Evolutionary conservation across 352 stramenopile genomes (phyloP).

Genomic region (Thalassiosira hispida): DNA sequence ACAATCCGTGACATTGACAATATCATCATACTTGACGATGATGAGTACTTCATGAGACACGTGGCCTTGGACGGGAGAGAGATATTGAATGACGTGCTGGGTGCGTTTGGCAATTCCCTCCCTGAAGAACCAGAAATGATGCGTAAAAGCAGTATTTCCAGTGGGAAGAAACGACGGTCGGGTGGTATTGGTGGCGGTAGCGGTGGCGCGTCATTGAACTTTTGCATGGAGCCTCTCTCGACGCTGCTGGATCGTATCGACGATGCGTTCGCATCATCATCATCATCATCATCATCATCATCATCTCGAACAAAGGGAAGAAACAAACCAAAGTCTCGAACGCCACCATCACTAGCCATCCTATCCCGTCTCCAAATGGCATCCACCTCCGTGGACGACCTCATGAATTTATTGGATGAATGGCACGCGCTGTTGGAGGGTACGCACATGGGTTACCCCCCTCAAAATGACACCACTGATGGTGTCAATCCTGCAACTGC

Average conservation of each 20-base stretch:
- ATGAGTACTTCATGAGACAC: background rate
- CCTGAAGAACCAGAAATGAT: too few species aligned
- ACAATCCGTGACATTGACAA: background rate
- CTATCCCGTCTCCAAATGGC: slow-evolving; percentile 42
- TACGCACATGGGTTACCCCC: background rate
- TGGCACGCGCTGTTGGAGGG: slow-evolving; percentile 37
- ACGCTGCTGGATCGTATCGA: slow-evolving; percentile 26
- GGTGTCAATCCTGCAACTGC: background rate
- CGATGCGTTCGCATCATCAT: slow-evolving; percentile 3
- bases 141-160: background rate
- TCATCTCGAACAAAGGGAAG: background rate
- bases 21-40: background rate
- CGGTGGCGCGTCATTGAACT: background rate
- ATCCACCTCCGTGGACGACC: slow-evolving; percentile 64
- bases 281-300: background rate
- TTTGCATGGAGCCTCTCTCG: slow-evolving; percentile 17
- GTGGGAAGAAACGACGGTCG: background rate
- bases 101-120: background rate
- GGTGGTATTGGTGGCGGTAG: too few species aligned
- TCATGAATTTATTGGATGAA: slow-evolving; percentile 64
- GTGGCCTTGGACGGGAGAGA: background rate
- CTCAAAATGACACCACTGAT: slow-evolving; percentile 31
- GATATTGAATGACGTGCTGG: background rate
- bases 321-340: background rate
- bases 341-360: slow-evolving; percentile 27